These are phyloP conservation scores for Lavandula angustifolia DNA, from an alignment of 257 asterid genomes.

Conservation along the genomic window DNA sequence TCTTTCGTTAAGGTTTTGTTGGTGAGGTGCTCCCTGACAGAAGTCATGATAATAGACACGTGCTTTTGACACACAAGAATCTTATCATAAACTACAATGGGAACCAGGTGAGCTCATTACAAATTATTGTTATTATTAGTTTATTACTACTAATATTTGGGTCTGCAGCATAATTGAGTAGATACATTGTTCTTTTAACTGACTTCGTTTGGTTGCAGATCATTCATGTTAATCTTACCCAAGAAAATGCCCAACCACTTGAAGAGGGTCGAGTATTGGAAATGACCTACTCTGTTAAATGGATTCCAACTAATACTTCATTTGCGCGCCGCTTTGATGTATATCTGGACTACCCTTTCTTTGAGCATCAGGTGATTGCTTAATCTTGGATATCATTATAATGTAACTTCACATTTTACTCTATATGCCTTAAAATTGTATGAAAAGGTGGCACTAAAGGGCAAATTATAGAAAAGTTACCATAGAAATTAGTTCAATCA, in stretches of 20 bases:
- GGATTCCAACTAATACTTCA: conserved; percentile 60
- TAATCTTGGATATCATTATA: conserved; percentile 7
- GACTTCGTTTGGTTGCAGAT: conserved; percentile 46
- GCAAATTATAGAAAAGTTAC: background rate
- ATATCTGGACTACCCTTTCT: conserved; percentile 80
- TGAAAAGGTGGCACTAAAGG: background rate
- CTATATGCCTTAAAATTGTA: conserved; percentile 6
- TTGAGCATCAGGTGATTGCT: conserved; percentile 71
- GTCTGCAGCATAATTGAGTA: background rate
- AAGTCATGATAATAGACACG: conserved; percentile 54
- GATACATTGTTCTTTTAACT: conserved; percentile 8
- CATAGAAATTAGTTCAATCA: background rate
- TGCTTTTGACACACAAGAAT: conserved; percentile 65
- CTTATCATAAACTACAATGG: conserved; percentile 62
- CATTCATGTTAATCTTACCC: conserved; percentile 71
- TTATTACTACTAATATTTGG: too few species aligned
- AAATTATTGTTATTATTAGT: too few species aligned
- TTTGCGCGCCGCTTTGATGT: conserved; percentile 77
- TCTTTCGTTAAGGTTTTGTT: conserved; percentile 53
- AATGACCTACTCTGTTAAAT: conserved; percentile 80
- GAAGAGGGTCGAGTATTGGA: conserved; percentile 61
- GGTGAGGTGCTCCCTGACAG: conserved; percentile 68
- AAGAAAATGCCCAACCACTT: conserved; percentile 60
- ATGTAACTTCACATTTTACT: background rate
- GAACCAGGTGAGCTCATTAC: conserved; percentile 49